Base-by-base conservation (phyloP, 805 yeast species). In the Ogataea angusta region DNA sequence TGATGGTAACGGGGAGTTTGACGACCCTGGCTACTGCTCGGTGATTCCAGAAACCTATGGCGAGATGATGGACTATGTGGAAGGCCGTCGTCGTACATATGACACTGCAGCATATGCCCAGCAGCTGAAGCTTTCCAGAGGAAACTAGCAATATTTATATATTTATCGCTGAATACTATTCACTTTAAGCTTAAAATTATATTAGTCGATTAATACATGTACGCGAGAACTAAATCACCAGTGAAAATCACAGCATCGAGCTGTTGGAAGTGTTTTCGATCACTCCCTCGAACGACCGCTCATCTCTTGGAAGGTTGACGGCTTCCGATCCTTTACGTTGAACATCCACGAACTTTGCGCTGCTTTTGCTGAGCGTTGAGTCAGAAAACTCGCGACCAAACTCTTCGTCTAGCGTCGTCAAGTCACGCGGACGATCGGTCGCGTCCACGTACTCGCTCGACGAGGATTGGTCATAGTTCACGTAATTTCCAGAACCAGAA, bases 11-110 rank as follows among this genome's bases (percentile, higher is more conserved):
- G 66, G 64, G 1, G 66, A 60, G 10, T 57, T 55, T 30, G 67
- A 62, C 37, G 52, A 57, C 18, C 82, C 83, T 15, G 83, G 84
- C n/a, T 81, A 74, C 52, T 75, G 81, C 34, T 76, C 87, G 3
- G 91, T 90, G 36, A 69, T 90, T 36, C 97, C 97, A 4, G 85
- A 85, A 59, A 78, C 95, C 1, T 90, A 90, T 58, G 75, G 81
- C 19, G 97, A 90, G 63, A 90, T 89, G 95, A 88, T 90, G 80
- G 84, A 80, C 51, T 90, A 84, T 58, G 74, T 90, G 13, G 90
- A 85, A 56, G 97, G 95, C 19, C 79, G 95, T 66, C 82, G 97
- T 69, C 80, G 95, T 63, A 95, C 95, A 4, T 72, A 72, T 42
- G 95, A 82, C 36, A 86, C 95, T 15, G 90, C 93, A 21, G 68